Evolutionary conservation across 2,329 filamentous ascomycete species (phyloP).

Genomic region (Fusarium sulawesiense): DNA sequence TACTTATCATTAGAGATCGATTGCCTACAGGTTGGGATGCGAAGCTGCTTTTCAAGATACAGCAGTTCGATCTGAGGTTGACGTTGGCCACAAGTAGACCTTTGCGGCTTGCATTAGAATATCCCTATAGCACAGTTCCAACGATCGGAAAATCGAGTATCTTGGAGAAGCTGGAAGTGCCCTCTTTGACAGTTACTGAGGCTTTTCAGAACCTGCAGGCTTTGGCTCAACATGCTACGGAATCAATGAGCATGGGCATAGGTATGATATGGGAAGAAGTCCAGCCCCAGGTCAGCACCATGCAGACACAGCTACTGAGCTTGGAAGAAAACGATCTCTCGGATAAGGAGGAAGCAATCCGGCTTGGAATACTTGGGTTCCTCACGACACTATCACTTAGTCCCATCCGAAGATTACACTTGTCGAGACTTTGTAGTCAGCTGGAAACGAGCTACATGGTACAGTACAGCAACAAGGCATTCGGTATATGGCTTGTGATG

Average conservation of each 20-base stretch:
- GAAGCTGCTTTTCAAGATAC: conserved; percentile 9
- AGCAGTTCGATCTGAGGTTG: conserved; percentile 7
- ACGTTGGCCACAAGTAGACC: not conserved
- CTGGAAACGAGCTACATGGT: not conserved
- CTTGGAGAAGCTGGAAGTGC: rapidly evolving
- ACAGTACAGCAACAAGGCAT: rapidly evolving
- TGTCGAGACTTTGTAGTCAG: not conserved
- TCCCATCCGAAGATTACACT: not conserved
- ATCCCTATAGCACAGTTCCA: rapidly evolving
- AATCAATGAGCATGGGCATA: rapidly evolving
- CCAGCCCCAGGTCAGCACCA: not conserved
- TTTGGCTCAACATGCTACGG: not conserved
- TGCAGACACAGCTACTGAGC: not conserved
- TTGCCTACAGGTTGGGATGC: not conserved
- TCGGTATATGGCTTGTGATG: not conserved
- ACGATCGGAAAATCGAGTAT: rapidly evolving
- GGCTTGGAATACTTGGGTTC: conserved; percentile 12
- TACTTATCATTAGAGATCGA: not conserved
- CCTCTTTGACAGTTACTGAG: rapidly evolving
- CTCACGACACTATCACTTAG: not conserved
- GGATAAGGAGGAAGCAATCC: not conserved
- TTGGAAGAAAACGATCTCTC: rapidly evolving
- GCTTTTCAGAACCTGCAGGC: not conserved
- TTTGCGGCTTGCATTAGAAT: not conserved
- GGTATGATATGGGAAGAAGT: not conserved